Evolutionary conservation across 1,284 basidiomycete genomes (phyloP), one percentile per base, ranked within the genome.

Genomic region (Limonomyces culmigenus): DNA sequence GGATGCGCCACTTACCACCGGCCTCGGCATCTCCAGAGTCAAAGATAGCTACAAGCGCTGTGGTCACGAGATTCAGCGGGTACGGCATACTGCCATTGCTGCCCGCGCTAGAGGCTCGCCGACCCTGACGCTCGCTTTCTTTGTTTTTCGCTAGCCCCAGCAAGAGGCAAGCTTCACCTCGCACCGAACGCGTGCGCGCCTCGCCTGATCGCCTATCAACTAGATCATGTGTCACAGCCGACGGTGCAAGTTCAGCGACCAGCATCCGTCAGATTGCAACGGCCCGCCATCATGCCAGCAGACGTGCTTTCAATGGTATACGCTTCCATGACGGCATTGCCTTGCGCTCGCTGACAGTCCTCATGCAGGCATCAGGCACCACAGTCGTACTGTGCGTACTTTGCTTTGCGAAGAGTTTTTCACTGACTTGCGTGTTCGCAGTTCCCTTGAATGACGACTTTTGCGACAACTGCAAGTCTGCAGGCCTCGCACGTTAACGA

Each of bases 251-350:
- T 83, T 83, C 57, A 81, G 78, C 45, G 53, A 62, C 14, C 53
- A 50, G 16, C 78, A 83, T 53, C 73, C 73, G 14, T 43, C 41
- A 19, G 57, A 70, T 40, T 84, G 78, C 47, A 59, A 64, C 16
- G 8, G 8, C 8, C 60, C 67, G 17, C 60, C 64, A 32, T 27
- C 52, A 59, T 83, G 78, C 53, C 60, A 50, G 25, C 54, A 51
- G 14, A 71, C 70, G n/a, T 84, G 78, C 49, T 79, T 76, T 73
- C 77, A 79, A 53, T 77, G 77, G 78, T 83, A 52, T 21, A n/a
- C 18, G 30, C 21, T 19, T 40, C 35, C 23, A 27, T n/a, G 23
- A 27, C 23, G 23, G n/a, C 8, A 8, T 27, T 8, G 8, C 23
- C 23, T n/a, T 27, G 8, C 8, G 8, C 23, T 8, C n/a, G 23